Conservation (phyloP, 2,329 filamentous ascomycete species). For the Berkeleyomyces rouxiae region DNA sequence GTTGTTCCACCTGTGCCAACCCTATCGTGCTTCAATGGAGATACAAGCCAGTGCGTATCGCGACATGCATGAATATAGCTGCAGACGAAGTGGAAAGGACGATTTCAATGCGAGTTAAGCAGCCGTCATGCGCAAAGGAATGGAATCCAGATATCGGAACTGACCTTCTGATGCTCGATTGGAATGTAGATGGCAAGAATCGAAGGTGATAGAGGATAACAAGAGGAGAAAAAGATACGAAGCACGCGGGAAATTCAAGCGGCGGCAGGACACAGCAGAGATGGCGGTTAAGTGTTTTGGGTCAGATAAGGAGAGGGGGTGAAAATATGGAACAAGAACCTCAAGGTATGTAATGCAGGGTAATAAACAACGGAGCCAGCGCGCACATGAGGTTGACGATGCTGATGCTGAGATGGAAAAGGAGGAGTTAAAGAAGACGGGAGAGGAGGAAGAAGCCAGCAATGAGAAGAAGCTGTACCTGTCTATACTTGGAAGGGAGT, state of each 20-base stretch:
- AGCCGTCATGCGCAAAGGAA: not conserved
- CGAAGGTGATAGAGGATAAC: not conserved
- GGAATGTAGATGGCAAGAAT: not conserved
- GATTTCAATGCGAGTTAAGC: not conserved
- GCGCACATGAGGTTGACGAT: slow-evolving; percentile 1
- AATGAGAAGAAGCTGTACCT: not conserved
- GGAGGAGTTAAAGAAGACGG: not conserved
- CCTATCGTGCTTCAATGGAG: not conserved
- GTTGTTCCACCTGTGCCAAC: not conserved
- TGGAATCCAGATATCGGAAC: not conserved
- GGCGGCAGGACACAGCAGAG: not conserved
- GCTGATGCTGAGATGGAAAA: slow-evolving; percentile 1
- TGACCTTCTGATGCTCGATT: not conserved
- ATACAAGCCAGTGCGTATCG: not conserved
- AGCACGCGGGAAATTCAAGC: not conserved
- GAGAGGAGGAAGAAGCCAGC: not conserved
- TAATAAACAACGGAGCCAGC: slow-evolving; percentile 9
- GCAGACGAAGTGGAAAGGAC: not conserved
- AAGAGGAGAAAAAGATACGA: slow-evolving; percentile 4
- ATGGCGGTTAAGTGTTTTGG: not conserved
- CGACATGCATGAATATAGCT: not conserved
- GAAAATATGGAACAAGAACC: slow-evolving; percentile 4
- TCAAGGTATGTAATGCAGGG: slow-evolving; percentile 8
- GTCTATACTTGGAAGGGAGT: not conserved
- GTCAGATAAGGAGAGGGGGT: not conserved